Conservation (phyloP, 305 asterid species). For the Petunia hybrid region DNA sequence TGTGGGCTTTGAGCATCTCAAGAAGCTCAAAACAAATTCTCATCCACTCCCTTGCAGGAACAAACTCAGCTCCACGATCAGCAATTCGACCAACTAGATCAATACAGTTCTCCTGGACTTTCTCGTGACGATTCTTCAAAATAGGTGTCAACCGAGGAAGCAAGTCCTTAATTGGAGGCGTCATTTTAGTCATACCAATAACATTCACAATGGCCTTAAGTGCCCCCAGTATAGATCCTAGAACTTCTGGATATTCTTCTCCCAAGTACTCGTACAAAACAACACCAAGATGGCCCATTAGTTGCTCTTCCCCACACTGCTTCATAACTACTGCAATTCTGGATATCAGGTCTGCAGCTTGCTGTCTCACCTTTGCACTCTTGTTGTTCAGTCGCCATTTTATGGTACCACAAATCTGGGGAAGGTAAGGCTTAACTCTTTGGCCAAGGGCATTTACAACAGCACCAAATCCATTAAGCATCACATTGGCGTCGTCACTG, state of each 20-base stretch:
- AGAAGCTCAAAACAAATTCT: conserved; percentile 96
- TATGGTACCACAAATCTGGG: conserved; percentile 95
- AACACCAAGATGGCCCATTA: conserved; percentile 97
- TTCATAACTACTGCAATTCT: conserved; percentile 96
- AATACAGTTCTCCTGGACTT: conserved; percentile 95
- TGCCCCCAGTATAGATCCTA: conserved; percentile 95
- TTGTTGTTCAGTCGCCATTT: conserved; percentile 93
- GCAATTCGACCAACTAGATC: conserved; percentile 98
- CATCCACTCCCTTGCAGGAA: conserved; percentile 99
- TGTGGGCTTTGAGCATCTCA: conserved; percentile 98
- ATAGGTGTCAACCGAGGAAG: conserved; percentile 96
- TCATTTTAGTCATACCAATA: conserved; percentile 98
- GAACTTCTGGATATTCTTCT: conserved; percentile 94
- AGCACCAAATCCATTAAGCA: conserved; percentile 98
- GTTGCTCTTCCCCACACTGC: conserved; percentile 91
- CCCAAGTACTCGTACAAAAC: conserved; percentile 90
- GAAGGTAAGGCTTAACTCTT: conserved; percentile 88
- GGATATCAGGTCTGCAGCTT: conserved; percentile 93
- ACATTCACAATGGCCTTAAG: conserved; percentile 95
- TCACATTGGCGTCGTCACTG: conserved; percentile 94
- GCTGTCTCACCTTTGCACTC: conserved; percentile 95
- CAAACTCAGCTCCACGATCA: conserved; percentile 95
- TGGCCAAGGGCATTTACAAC: conserved; percentile 96
- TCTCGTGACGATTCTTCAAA: conserved; percentile 93
- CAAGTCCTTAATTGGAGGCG: conserved; percentile 93